phyloP scores from a whole-genome alignment of 2,329 filamentous ascomycete species.

The Beauveria pseudobassiana region DNA sequence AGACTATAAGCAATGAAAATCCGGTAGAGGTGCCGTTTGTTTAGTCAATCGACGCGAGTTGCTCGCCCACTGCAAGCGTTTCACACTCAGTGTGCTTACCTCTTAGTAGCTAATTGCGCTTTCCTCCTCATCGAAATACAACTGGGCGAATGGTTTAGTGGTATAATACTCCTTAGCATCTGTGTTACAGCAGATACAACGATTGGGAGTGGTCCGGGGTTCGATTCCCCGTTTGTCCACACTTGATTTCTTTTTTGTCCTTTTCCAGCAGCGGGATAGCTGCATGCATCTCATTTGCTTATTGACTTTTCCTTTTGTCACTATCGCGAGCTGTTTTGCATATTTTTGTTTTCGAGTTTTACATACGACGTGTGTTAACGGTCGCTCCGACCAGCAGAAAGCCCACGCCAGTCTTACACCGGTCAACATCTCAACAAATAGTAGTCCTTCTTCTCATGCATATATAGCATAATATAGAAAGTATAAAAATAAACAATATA shows the following conservation, averaged over 20 bases:
- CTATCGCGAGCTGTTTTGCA: no score
- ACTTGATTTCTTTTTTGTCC: background rate
- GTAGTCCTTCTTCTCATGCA: background rate
- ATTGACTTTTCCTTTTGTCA: no score
- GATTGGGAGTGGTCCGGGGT: slow-evolving; percentile 14
- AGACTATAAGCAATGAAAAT: no score
- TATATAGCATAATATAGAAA: background rate
- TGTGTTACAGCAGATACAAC: background rate
- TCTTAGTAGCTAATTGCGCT: background rate
- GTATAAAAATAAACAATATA: background rate
- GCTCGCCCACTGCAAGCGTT: no score
- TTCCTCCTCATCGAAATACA: background rate
- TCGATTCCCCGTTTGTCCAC: slow-evolving; percentile 14
- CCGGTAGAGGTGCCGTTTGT: no score
- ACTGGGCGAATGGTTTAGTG: background rate
- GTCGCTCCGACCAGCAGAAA: no score
- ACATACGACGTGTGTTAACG: no score
- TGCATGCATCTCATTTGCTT: no score
- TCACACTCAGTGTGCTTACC: background rate
- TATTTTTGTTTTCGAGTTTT: no score
- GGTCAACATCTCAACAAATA: background rate
- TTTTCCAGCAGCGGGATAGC: background rate
- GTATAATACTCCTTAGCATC: background rate
- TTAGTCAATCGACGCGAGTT: no score
- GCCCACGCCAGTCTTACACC: no score